Percentiles rank a stretch among this genome's conserved stretches.
phyloP scores from a whole-genome alignment of 352 stramenopile species.

The Phytophthora nicotianae region DNA sequence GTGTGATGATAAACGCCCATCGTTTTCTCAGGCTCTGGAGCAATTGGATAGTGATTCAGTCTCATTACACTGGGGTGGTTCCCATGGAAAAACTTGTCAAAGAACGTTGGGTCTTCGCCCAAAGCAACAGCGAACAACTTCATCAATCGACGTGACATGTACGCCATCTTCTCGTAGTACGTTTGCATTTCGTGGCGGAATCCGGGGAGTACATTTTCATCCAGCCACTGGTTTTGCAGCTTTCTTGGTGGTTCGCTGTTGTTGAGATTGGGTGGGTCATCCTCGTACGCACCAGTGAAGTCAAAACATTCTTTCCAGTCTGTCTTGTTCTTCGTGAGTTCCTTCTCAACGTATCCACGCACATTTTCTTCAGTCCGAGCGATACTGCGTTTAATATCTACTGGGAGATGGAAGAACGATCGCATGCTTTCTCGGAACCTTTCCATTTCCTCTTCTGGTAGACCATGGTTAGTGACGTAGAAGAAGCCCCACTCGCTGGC shows the following conservation, averaged over 20 bases:
- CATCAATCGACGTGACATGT: conserved; percentile 56
- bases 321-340: conserved; percentile 93
- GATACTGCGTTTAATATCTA: conserved; percentile 55
- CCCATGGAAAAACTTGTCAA: conserved; percentile 66
- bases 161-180: conserved; percentile 59
- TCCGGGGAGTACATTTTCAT: conserved; percentile 42
- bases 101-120: conserved; percentile 53
- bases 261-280: conserved; percentile 39
- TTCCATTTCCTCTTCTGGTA: conserved; percentile 65
- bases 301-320: conserved; percentile 94
- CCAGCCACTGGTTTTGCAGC: conserved; percentile 87
- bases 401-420: conserved; percentile 85
- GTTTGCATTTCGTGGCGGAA: conserved; percentile 60
- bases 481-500: conserved; percentile 92
- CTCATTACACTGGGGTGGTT: conserved; percentile 90
- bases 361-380: conserved; percentile 84
- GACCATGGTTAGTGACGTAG: conserved; percentile 88
- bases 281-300: conserved; percentile 50
- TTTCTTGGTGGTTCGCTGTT: conserved; percentile 73
- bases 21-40: conserved; percentile 44
- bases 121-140: conserved; percentile 69
- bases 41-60: conserved; percentile 92
- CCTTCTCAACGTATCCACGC: conserved; percentile 93
- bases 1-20: conserved; percentile 74
- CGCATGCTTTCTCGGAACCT: conserved; percentile 69